Evolutionary conservation across 306 rosid genomes (phyloP), one percentile per base, ranked within the genome.

Genomic region (Gillenia trifoliata): DNA sequence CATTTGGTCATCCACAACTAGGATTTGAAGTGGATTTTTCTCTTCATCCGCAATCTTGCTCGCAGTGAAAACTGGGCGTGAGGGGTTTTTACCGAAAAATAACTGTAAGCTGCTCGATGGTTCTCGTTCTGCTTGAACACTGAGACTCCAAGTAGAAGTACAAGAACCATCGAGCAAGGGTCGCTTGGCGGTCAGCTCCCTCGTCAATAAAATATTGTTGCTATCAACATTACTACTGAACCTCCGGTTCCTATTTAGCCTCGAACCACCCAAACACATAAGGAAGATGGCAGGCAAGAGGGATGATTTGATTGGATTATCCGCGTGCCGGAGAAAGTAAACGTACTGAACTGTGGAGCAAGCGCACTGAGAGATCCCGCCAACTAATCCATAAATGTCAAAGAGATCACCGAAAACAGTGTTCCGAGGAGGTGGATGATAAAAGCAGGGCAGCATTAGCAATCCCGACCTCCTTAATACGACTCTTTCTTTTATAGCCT

Each of bases 51-150:
- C 69, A 1, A 93, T 85, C 62, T 86, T 81, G 77, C 86, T 88
- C 2, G 88, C 83, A 0, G 98, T 89, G 86, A 93, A 93, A 4
- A 89, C 85, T 0, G 88, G 89, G 4, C 79, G 78, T 0, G 69
- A 82, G 19, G 87, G 93, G 0, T 28, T 75, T 41, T 81, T 88
- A 33, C 47, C 26, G 79, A 93, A 91, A 2, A 57, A 5, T 4
- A 93, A 81, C 26, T 85, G 83, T 12, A 83, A 66, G 77, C 68
- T 85, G 75, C 68, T 85, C 6, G 92, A 75, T 5, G 81, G 84
- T 23, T 85, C 88, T 47, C 20, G 54, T 4, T 47, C 54, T 1
- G 41, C 4, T 36, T 8, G 41, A 11, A 36, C 41, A 36, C 41
- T 8, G 3, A 36, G 41, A 36, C 41, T 8, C 41, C 41, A 36